Evolutionary conservation across 148 eudicot genomes (phyloP), one percentile per base, ranked within the genome.

Genomic region (Heliosperma pusillum): DNA sequence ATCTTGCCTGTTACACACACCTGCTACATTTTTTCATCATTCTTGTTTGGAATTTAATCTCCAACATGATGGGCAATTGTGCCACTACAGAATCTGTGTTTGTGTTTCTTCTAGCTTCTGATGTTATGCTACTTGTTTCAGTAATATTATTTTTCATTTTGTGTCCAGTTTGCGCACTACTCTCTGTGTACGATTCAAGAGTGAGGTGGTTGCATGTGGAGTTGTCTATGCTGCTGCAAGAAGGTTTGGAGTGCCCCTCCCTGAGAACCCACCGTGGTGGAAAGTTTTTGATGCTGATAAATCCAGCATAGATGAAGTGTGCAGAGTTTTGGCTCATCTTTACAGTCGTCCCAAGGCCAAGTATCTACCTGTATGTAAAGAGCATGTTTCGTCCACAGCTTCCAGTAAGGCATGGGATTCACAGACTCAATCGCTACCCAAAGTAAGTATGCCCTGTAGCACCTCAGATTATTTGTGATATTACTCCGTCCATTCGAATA

Each of bases 231-330:
- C 97, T 81, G 97, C 98, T 82, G 94, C 98, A 1, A 86, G 97
- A 69, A 89, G 94, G 76, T 91, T 86, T 77, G 87, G 87, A 30
- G 95, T 88, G 53, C 91, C 95, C 11, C 89, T 93, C 29, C 98
- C 98, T 40, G 97, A 88, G 82, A 86, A 91, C 84, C 98, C 98
- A 57, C 97, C 97, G 1, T 91, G 97, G 97, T 91, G 98, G 97
- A 81, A 89, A 82, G 98, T 88, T 55, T 91, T 93, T 79, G 98
- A 93, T 83, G 97, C 98, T 12, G 95, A 93, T 24, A 89, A 88
- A 82, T 71, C 86, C 77, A 89, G 87, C 7, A 91, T 89, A 26
- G 90, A 93, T 88, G 95, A 93, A 81, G 97, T 91, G 63, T 93
- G 98, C 60, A 86, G 85, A 66, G 92, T 89, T 78, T 73, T 93